These are phyloP conservation scores for Flaveria brownii DNA, from an alignment of 129 eudicot genomes.

Conservation along the genomic window DNA sequence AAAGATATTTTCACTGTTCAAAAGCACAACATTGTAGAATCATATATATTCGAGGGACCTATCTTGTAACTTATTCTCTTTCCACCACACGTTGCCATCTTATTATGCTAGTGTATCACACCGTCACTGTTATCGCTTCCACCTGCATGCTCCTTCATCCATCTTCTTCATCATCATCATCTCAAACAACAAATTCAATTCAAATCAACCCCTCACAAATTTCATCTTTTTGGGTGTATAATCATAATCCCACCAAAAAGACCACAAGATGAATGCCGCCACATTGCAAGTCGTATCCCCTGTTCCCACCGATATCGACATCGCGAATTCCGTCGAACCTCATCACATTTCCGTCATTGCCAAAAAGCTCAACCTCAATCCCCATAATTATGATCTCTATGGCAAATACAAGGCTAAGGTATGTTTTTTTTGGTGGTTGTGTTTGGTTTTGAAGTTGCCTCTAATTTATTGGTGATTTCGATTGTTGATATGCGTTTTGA, in stretches of 20 bases:
- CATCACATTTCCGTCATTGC: slow-evolving; percentile 83
- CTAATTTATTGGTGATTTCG: neutral
- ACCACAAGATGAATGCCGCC: slow-evolving; percentile 37
- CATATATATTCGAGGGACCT: neutral
- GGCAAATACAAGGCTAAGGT: slow-evolving; percentile 98
- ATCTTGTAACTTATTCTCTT: neutral
- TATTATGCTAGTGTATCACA: neutral
- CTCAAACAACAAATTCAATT: neutral
- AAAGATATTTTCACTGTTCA: neutral
- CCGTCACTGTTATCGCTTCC: slow-evolving; percentile 35
- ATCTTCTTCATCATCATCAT: neutral
- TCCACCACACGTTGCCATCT: slow-evolving; percentile 30
- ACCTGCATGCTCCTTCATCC: slow-evolving; percentile 39
- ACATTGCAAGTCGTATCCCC: slow-evolving; percentile 75
- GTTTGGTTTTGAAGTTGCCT: slow-evolving; percentile 4
- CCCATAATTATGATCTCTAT: slow-evolving; percentile 80
- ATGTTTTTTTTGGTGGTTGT: slow-evolving; percentile 13
- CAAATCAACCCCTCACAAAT: slow-evolving; percentile 11
- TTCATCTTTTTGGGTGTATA: neutral
- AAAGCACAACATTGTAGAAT: neutral
- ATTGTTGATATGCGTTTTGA: neutral
- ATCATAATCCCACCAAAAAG: neutral
- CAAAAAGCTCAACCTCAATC: slow-evolving; percentile 52
- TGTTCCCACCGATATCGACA: slow-evolving; percentile 93
- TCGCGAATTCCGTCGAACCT: slow-evolving; percentile 86